Evolutionary conservation across 75 land plant species (phyloP).

Genomic region (Ceratopteris richardii): DNA sequence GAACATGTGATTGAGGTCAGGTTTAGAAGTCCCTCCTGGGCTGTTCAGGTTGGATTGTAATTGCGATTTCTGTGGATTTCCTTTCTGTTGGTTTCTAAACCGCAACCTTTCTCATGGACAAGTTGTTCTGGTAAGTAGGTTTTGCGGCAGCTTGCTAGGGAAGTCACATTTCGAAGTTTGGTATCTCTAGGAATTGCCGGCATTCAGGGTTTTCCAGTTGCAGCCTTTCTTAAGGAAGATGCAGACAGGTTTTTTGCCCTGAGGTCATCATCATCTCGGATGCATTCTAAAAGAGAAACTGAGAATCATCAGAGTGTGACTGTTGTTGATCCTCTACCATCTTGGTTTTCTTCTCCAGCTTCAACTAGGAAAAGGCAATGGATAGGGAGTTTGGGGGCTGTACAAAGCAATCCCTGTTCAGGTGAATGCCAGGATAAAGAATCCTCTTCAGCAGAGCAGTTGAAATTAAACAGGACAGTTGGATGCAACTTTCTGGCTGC

Average conservation of each 20-base stretch:
- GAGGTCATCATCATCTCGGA: slow-evolving; percentile 23
- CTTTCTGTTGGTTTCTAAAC: too few relatives aligned
- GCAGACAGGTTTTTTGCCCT: slow-evolving; percentile 58
- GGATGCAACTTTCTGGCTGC: slow-evolving; percentile 32
- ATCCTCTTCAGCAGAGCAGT: neutral
- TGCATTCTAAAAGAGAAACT: neutral
- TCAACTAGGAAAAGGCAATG: slow-evolving; percentile 48
- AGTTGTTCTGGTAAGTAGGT: too few relatives aligned
- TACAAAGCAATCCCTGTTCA: neutral
- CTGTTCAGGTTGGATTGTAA: slow-evolving; percentile 60
- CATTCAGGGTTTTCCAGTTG: slow-evolving; percentile 83
- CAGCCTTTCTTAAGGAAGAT: slow-evolving; percentile 86
- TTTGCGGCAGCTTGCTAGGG: slow-evolving; percentile 82
- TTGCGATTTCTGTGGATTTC: too few relatives aligned
- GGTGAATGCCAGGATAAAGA: neutral
- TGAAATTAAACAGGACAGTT: neutral
- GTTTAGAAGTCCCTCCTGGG: slow-evolving; percentile 81
- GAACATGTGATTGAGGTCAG: slow-evolving; percentile 72
- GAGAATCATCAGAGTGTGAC: neutral
- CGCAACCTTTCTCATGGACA: too few relatives aligned
- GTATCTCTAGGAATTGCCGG: slow-evolving; percentile 87
- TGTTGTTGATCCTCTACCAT: slow-evolving; percentile 24
- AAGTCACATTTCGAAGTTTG: slow-evolving; percentile 62
- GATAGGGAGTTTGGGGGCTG: slow-evolving; percentile 4
- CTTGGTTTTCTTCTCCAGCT: slow-evolving; percentile 65